Evolutionary conservation across 805 yeast species (phyloP).

Genomic region (Kuraishia borneana): DNA sequence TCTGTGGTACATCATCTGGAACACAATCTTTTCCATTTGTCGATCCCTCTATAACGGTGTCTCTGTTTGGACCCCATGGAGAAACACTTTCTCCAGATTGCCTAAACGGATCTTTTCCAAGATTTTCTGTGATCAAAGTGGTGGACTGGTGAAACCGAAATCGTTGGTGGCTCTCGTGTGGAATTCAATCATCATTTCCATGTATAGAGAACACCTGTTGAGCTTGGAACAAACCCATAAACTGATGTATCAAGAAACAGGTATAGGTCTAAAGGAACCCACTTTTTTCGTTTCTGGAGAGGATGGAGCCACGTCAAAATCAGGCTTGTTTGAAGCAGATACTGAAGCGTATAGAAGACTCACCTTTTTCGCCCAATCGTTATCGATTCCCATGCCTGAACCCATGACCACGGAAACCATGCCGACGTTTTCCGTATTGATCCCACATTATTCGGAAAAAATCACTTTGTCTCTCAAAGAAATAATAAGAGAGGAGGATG

Average conservation of each 20-base stretch:
- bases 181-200: constrained; percentile 75
- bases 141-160: constrained; percentile 33
- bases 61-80: constrained; percentile 86
- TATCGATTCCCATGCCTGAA: constrained; percentile 77
- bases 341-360: constrained; percentile 78
- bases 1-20: constrained; percentile 78
- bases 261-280: constrained; percentile 51
- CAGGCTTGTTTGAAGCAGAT: constrained; percentile 42
- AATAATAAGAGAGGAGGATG: constrained; percentile 64
- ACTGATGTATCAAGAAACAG: constrained; percentile 46
- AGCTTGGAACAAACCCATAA: constrained; percentile 64
- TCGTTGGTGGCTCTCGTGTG: constrained; percentile 58
- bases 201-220: constrained; percentile 72
- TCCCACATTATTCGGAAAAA: constrained; percentile 84
- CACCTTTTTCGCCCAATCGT: constrained; percentile 82
- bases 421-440: constrained; percentile 76
- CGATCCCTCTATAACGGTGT: constrained; percentile 62
- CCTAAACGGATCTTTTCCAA: constrained; percentile 72
- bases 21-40: constrained; percentile 60
- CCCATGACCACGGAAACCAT: constrained; percentile 53
- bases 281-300: constrained; percentile 74
- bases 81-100: constrained; percentile 62
- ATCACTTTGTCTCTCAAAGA: constrained; percentile 68
- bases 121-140: constrained; percentile 30
- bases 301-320: constrained; percentile 47